Evolutionary conservation across 306 rosid genomes (phyloP).

Genomic region (Malus orientalis): DNA sequence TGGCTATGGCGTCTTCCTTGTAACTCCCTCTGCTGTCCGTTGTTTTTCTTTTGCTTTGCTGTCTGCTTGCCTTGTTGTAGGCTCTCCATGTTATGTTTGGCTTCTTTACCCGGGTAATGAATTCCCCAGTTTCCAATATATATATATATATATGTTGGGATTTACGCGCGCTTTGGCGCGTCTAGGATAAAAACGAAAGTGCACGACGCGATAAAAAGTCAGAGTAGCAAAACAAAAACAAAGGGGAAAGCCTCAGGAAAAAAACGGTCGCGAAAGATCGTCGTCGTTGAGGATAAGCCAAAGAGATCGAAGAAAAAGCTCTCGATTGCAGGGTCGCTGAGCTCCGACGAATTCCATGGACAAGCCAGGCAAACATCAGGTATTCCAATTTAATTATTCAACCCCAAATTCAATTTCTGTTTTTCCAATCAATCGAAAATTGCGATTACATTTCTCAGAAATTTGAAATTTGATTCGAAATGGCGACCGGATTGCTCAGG

Average conservation of each 20-base stretch:
- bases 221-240: background rate
- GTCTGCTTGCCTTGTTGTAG: too few relatives aligned
- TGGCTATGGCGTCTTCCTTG: too few relatives aligned
- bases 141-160: too few relatives aligned
- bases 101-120: too few relatives aligned
- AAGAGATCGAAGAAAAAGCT: constrained; percentile 2
- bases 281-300: constrained; percentile 5
- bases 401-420: background rate
- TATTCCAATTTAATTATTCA: background rate
- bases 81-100: too few relatives aligned
- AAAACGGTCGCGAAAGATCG: background rate
- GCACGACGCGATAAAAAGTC: background rate
- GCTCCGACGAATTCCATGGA: constrained; percentile 42
- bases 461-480: background rate
- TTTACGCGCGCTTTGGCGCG: background rate
- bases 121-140: too few relatives aligned
- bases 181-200: background rate
- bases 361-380: constrained; percentile 59
- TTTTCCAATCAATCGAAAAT: background rate
- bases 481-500: constrained; percentile 35
- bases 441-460: background rate
- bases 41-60: too few relatives aligned
- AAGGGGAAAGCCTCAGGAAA: background rate
- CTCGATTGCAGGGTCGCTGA: background rate
- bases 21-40: too few relatives aligned